phyloP scores from a whole-genome alignment of 1,139 yeast genomes.

The Wickerhamomyces sp. region DNA sequence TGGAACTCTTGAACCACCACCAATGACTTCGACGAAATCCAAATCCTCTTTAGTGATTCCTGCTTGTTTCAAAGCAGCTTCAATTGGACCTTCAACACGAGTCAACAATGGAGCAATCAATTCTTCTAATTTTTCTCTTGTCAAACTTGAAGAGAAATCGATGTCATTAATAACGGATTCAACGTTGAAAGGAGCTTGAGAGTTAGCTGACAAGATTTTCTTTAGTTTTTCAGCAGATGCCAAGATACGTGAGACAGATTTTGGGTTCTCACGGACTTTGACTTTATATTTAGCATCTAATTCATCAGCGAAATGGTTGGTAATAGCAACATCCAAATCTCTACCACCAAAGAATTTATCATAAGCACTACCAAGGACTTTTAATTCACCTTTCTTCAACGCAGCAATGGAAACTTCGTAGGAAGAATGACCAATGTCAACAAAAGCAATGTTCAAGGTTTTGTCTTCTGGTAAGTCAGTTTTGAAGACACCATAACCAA shows the following conservation, averaged over 20 bases:
- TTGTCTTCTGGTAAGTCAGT: constrained; percentile 90
- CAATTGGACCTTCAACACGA: constrained; percentile 73
- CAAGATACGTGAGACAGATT: constrained; percentile 91
- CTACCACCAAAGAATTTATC: constrained; percentile 99
- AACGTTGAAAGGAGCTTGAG: constrained; percentile 90
- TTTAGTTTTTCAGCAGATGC: constrained; percentile 90
- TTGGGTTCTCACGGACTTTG: constrained; percentile 84
- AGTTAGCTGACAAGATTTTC: constrained; percentile 94
- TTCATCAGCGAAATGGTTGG: constrained; percentile 91
- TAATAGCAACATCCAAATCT: constrained; percentile 88
- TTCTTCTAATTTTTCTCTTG: constrained; percentile 91
- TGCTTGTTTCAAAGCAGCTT: constrained; percentile 78
- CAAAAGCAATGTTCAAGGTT: constrained; percentile 85
- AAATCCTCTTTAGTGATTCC: constrained; percentile 67
- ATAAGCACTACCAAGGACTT: constrained; percentile 85
- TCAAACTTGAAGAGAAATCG: constrained; percentile 86
- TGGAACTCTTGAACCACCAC: constrained; percentile 99
- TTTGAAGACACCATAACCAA: constrained; percentile 98
- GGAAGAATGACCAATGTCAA: constrained; percentile 96
- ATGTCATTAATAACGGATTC: constrained; percentile 97
- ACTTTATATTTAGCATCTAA: constrained; percentile 90
- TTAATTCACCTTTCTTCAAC: constrained; percentile 94
- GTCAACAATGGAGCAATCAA: constrained; percentile 77
- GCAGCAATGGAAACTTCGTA: constrained; percentile 89
- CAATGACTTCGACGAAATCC: constrained; percentile 90